These are phyloP conservation scores for Xylaria telfairii DNA, from an alignment of 495 filamentous ascomycete species.

Conservation along the genomic window DNA sequence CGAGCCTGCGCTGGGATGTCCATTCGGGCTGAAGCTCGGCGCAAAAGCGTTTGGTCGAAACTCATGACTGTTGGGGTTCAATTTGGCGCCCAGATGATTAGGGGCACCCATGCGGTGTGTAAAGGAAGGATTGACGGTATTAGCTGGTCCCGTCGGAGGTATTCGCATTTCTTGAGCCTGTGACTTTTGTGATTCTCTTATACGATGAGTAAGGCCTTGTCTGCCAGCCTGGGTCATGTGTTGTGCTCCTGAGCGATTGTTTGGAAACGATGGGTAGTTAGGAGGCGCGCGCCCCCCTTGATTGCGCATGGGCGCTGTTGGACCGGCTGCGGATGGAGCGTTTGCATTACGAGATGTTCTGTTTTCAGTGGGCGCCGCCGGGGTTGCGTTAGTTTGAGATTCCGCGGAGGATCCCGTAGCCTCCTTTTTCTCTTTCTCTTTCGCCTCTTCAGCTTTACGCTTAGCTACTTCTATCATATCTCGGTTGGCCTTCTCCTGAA, in stretches of 20 bases:
- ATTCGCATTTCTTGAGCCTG: slow-evolving; percentile 52
- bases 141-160: slow-evolving; percentile 62
- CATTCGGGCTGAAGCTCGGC: slow-evolving; percentile 76
- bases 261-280: slow-evolving; percentile 32
- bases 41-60: slow-evolving; percentile 85
- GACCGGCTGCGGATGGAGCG: slow-evolving; percentile 31
- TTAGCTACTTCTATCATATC: slow-evolving; percentile 66
- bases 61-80: slow-evolving; percentile 83
- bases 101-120: slow-evolving; percentile 53
- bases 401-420: slow-evolving; percentile 38
- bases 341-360: slow-evolving; percentile 37
- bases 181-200: slow-evolving; percentile 55
- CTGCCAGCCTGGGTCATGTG: slow-evolving; percentile 41
- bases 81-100: slow-evolving; percentile 63
- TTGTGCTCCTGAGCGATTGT: slow-evolving; percentile 47
- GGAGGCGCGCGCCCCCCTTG: slow-evolving; percentile 32
- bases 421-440: slow-evolving; percentile 53
- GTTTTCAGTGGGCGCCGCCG: slow-evolving; percentile 31
- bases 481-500: slow-evolving; percentile 81
- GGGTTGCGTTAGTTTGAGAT: slow-evolving; percentile 38
- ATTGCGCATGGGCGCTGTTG: slow-evolving; percentile 35
- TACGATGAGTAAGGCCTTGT: slow-evolving; percentile 48
- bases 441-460: slow-evolving; percentile 46
- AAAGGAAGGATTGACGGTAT: slow-evolving; percentile 51
- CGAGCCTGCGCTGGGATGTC: slow-evolving; percentile 64